Evolutionary conservation across 371 early-diverging fungal genomes (phyloP), one percentile per base, ranked within the genome.

Genomic region (Rhizopus sp.): DNA sequence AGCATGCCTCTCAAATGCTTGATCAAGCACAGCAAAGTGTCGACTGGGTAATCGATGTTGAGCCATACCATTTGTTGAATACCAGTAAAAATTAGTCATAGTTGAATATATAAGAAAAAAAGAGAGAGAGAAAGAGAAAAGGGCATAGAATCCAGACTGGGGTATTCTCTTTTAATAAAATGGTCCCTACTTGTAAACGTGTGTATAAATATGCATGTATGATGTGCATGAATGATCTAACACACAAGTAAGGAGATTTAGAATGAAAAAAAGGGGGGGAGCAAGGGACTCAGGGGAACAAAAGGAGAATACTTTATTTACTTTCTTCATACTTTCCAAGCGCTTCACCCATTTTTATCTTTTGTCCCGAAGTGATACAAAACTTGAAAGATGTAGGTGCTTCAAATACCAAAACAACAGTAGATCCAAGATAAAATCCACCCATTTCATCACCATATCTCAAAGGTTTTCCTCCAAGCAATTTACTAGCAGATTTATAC

Each of bases 381-480:
- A 95, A 98, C 68, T 83, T 73, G 72, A 96, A 97, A 13, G 77
- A 62, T 17, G 69, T 52, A 2, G 98, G 98, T 1, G 96, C 97
- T 66, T 96, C 96, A 80, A 97, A 98, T 34, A 98, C 94, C 15
- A 98, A 79, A 5, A 97, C 97, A n/a, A 98, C 87, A 0, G 98
- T 96, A 6, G 92, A 92, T 33, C 99, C 99, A 15, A 98, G 78
- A 51, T 83, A 84, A 75, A 98, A 97, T 23, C 96, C 95, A 33
- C 99, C 99, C 68, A 97, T 83, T 70, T 96, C 95, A 53, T 95
- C 89, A 47, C 96, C 97, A 51, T 79, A 77, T 12, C 58, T 63
- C 32, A 93, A 64, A 0, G 87, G 85, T 48, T 90, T 81, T 13
- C 92, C 92, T 7, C 79, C 81, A 50, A 90, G 65, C 6, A 77